Evolutionary conservation across 768 basidiomycete species (phyloP), one percentile per base, ranked within the genome.

Genomic region (Daedalea quercina): DNA sequence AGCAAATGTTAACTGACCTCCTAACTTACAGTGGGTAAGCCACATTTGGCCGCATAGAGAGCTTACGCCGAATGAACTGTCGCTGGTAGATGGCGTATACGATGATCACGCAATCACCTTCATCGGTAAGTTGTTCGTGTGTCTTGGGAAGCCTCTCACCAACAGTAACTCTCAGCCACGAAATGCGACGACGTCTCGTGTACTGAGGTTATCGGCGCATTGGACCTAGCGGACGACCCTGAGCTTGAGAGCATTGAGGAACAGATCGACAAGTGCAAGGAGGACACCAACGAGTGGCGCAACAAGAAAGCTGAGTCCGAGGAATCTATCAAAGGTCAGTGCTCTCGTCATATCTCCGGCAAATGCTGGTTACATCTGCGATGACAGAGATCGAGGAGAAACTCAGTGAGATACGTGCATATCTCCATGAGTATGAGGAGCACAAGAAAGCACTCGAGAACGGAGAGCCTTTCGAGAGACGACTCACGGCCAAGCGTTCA

Each of bases 111-210:
- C 79, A 12, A 81, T 84, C 53, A 82, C 82, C 1, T 84, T 83
- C 65, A 78, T 84, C 46, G 79, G 78, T 78, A 59, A 11, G 70
- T 51, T 9, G 25, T 33, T 9, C 24, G 19, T 9, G 3, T 12
- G 12, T 20, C 11, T 15, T 3, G 13, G 23, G 28, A 47, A 11
- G 3, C 19, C 4, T 34, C 9, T 35, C 34, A 3, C 33, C 44
- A 50, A 9, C 6, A 19, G 11, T 33, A 50, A 50, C 50, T 19
- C 24, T 9, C 37, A 80, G 81, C 81, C 7, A 79, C 76, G 57
- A 83, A 84, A 63, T 79, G 79, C 52, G 82, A 84, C 51, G 82
- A 84, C 55, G 75, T 84, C 13, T 80, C 79, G 12, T 81, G 79
- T 50, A 76, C 76, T 0, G 81, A 84, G 56, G 74, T 81, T 37